Evolutionary conservation across 1,284 basidiomycete species (phyloP).

Genomic region (Cystobasidiaceae sp.): DNA sequence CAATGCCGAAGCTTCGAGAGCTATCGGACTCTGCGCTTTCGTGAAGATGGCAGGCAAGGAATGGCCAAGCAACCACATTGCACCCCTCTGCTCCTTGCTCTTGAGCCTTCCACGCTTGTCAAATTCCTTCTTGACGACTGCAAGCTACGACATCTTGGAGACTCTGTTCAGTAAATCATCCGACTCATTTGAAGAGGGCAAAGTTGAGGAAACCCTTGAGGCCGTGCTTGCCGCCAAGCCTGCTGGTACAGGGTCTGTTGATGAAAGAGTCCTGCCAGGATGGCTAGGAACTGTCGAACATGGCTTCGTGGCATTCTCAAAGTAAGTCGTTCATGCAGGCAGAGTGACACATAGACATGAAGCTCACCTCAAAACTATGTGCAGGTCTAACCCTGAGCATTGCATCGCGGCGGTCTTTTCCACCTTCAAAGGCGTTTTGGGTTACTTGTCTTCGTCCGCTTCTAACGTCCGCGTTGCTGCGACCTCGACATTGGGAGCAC

Average conservation of each 20-base stretch:
- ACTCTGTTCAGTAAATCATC: slow-evolving; percentile 40
- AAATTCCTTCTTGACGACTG: slow-evolving; percentile 75
- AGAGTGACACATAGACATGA: slow-evolving; percentile 37
- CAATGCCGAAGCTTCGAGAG: slow-evolving; percentile 60
- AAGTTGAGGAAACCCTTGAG: slow-evolving; percentile 50
- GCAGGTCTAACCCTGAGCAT: slow-evolving; percentile 11
- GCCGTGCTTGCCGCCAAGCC: slow-evolving; percentile 71
- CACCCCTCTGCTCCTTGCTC: slow-evolving; percentile 65
- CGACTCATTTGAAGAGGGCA: slow-evolving; percentile 55
- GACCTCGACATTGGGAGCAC: slow-evolving; percentile 21
- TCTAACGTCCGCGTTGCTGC: slow-evolving; percentile 15
- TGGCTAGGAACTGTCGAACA: slow-evolving; percentile 70
- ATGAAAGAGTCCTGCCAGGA: slow-evolving; percentile 54
- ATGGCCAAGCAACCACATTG: slow-evolving; percentile 62
- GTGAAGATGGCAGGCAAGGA: slow-evolving; percentile 58
- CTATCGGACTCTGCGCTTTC: slow-evolving; percentile 74
- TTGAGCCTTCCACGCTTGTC: slow-evolving; percentile 74
- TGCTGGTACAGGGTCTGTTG: slow-evolving; percentile 51
- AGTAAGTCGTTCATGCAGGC: slow-evolving; percentile 43
- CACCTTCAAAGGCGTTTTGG: slow-evolving; percentile 24
- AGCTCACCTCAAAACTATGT: too few relatives aligned
- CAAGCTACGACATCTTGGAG: slow-evolving; percentile 66
- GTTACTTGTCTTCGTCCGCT: slow-evolving; percentile 1
- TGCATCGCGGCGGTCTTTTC: slow-evolving; percentile 21
- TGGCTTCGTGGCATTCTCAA: slow-evolving; percentile 58